A percentile compares a stretch with the other conserved stretches of the same genome.
Conservation (phyloP, 805 yeast genomes). For the Starmera quercuum region DNA sequence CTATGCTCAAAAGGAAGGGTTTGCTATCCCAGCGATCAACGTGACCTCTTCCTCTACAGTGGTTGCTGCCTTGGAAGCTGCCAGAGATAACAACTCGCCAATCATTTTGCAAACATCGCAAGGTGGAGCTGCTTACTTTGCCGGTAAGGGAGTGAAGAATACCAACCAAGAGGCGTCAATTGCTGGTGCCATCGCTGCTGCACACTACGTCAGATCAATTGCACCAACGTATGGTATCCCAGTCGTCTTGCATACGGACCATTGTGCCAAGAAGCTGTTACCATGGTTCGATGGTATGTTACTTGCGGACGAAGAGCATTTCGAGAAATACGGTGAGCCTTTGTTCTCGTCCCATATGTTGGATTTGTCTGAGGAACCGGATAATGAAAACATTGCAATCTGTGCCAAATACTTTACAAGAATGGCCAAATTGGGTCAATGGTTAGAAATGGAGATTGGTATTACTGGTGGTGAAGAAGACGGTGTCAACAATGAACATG, state of each 20-base stretch:
- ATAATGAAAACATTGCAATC: constrained; percentile 89
- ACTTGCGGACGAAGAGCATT: constrained; percentile 92
- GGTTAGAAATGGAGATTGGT: constrained; percentile 99
- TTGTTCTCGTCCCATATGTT: constrained; percentile 98
- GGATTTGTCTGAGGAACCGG: constrained; percentile 94
- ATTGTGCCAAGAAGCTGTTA: constrained; percentile 95
- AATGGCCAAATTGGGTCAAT: constrained; percentile 90
- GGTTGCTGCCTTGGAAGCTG: constrained; percentile 95
- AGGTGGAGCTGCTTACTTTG: constrained; percentile 99
- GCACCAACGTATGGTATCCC: constrained; percentile 97
- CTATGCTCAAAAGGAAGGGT: constrained; percentile 88
- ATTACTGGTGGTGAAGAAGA: constrained; percentile 99
- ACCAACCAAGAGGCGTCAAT: constrained; percentile 89
- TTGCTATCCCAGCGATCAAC: constrained; percentile 98
- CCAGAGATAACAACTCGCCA: constrained; percentile 91
- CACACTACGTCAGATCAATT: constrained; percentile 92
- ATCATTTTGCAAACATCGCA: constrained; percentile 94
- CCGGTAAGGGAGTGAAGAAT: constrained; percentile 98
- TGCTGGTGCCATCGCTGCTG: constrained; percentile 94
- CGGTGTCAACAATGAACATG: constrained; percentile 98
- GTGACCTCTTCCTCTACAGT: constrained; percentile 97
- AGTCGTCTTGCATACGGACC: constrained; percentile 95
- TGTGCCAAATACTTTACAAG: constrained; percentile 94
- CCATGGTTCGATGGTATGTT: constrained; percentile 99
- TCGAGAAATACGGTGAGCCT: constrained; percentile 81